Base-by-base conservation (phyloP, 306 rosid genomes). In the Gastrolobium villosum region DNA sequence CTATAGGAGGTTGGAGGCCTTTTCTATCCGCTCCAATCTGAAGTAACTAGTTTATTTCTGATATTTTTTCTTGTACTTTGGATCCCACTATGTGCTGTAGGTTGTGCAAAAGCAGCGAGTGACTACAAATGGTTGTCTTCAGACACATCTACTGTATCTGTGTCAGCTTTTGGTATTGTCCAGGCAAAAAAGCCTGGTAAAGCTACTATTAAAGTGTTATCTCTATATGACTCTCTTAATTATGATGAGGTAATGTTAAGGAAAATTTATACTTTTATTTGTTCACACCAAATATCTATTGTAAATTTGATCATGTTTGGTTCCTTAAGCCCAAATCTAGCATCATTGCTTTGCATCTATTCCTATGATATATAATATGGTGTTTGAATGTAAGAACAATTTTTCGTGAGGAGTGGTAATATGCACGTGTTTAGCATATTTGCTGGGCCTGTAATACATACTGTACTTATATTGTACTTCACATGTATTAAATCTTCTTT, bases 41-140 rank as follows among this genome's bases (percentile, higher is more conserved):
- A 46, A 76, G 10, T 63, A 55, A 52, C 66, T 57, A 71, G 39
- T 49, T 64, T 76, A 20, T 50, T 71, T 65, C 40, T 77, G 56
- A 75, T 79, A 60, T 50, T 52, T 82, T 39, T 57, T 82, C 31
- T 73, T 76, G 46, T 70, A 61, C 54, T 55, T 76, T 79, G 55
- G 40, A 69, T 64, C 62, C 65, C 39, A 14, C 74, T 44, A 37
- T 36, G 32, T 75, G 65, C 40, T 84, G 64, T 79, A 94, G 98
- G 98, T 74, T 94, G 99, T 82, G 97, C 92, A 57, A 82, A 90
- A 78, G 74, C 87, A 72, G 85, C 85, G 40, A 89, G 83, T 68
- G 97, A 92, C 82, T 90, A 88, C 84, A 90, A 84, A 81, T 94
- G 99, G 99, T 79, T 90, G 75, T 89, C 99, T 74, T 89, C 97